Evolutionary conservation across 768 basidiomycete species (phyloP).

Genomic region (Sarcomyxa edulis): DNA sequence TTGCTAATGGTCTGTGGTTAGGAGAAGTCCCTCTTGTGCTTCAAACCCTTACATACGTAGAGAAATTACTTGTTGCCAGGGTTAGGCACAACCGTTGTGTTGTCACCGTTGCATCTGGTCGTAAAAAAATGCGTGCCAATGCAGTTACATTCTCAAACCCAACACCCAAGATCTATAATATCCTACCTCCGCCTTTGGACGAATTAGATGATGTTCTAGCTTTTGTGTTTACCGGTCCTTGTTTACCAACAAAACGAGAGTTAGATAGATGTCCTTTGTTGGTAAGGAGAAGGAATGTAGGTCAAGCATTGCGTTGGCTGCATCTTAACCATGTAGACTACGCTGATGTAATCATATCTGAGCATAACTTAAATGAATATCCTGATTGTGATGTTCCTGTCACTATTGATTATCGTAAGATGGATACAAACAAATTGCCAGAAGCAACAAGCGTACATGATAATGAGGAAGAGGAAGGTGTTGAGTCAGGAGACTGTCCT

Average conservation of each 20-base stretch:
- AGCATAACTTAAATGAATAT: constrained; percentile 17
- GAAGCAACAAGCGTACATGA: constrained; percentile 21
- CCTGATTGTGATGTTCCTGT: constrained; percentile 20
- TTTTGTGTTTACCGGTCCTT: constrained; percentile 25
- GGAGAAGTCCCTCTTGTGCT: constrained; percentile 25
- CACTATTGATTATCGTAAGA: constrained; percentile 15
- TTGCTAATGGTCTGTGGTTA: constrained; percentile 30
- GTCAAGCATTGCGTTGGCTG: constrained; percentile 27
- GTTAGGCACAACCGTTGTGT: constrained; percentile 22
- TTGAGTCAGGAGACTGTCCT: constrained; percentile 14
- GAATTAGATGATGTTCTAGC: constrained; percentile 27
- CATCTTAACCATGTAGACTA: constrained; percentile 27
- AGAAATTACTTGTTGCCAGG: constrained; percentile 20
- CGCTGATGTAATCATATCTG: constrained; percentile 15
- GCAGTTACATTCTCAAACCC: constrained; percentile 22
- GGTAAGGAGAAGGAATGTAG: constrained; percentile 20
- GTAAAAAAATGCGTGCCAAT: constrained; percentile 27
- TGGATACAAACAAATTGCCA: constrained; percentile 14
- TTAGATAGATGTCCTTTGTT: constrained; percentile 19
- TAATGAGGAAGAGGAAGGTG: constrained; percentile 14
- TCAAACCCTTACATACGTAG: constrained; percentile 17
- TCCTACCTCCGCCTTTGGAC: constrained; percentile 14
- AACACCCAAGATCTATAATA: constrained; percentile 16
- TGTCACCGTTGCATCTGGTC: constrained; percentile 19
- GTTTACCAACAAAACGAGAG: constrained; percentile 18